A percentile compares a stretch with the other conserved stretches of the same genome.
These are phyloP conservation scores for Fusarium euwallaceae DNA, from an alignment of 2,329 filamentous ascomycete genomes.

Conservation along the genomic window DNA sequence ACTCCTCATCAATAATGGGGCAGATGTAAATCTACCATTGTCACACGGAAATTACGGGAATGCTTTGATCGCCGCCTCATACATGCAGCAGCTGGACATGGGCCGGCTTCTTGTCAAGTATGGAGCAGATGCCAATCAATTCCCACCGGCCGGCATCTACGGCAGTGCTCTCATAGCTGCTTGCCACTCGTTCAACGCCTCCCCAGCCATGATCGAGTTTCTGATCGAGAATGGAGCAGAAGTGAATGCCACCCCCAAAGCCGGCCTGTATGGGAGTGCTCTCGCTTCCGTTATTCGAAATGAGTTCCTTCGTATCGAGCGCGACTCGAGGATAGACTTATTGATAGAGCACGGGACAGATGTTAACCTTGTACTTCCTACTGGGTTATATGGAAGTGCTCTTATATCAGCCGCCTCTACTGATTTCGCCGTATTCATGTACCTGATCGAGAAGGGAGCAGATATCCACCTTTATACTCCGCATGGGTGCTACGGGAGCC, in stretches of 20 bases:
- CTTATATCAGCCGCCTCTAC: background rate
- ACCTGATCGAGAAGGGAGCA: background rate
- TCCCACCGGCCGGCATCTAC: background rate
- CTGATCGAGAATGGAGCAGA: background rate
- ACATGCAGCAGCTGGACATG: accelerated
- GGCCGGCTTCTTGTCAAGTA: background rate
- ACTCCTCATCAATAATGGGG: background rate
- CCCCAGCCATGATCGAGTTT: too few species aligned
- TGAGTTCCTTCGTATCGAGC: accelerated
- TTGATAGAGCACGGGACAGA: background rate
- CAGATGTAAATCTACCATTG: background rate
- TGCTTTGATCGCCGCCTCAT: background rate
- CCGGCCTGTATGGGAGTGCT: background rate
- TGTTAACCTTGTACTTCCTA: background rate
- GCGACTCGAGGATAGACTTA: background rate
- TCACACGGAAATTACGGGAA: background rate
- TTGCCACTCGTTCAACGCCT: background rate
- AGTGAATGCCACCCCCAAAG: background rate
- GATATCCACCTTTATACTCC: background rate
- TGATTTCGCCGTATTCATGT: background rate
- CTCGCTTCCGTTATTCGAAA: background rate
- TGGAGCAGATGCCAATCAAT: background rate
- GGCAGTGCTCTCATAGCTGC: background rate
- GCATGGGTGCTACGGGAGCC: background rate
- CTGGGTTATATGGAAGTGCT: background rate